Conservation (phyloP, 2,329 filamentous ascomycete species). For the Phialophora tarda region DNA sequence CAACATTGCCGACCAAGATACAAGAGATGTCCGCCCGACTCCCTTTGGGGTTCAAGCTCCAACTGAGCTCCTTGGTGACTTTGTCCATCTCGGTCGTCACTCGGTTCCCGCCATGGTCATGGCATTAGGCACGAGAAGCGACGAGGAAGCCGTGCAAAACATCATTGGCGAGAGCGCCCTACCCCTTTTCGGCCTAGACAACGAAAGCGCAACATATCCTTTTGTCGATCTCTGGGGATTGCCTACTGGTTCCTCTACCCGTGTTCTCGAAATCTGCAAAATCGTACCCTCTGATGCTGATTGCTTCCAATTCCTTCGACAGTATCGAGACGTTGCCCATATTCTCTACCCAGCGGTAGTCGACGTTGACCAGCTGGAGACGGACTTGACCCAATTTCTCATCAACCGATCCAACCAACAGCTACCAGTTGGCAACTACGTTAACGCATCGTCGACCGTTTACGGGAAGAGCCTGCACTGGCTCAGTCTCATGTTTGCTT, state of each 20-base stretch:
- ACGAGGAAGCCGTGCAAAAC: conserved; percentile 54
- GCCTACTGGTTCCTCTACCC: conserved; percentile 59
- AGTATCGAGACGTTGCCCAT: conserved; percentile 62
- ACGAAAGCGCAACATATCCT: conserved; percentile 67
- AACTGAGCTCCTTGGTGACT: conserved; percentile 51
- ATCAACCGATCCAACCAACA: conserved; percentile 51
- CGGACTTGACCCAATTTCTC: conserved; percentile 59
- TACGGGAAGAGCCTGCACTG: conserved; percentile 64
- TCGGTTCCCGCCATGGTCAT: conserved; percentile 66
- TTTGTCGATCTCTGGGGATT: conserved; percentile 69
- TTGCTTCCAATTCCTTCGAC: conserved; percentile 54
- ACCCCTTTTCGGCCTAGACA: conserved; percentile 66
- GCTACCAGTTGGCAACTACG: conserved; percentile 45
- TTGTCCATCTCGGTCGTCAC: conserved; percentile 65
- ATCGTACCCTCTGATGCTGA: conserved; percentile 63
- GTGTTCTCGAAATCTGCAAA: conserved; percentile 62
- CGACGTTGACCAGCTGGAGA: conserved; percentile 60
- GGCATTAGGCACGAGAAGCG: conserved; percentile 57
- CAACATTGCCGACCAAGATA: not conserved
- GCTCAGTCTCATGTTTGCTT: conserved; percentile 64
- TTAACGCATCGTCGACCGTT: conserved; percentile 55
- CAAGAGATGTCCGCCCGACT: conserved; percentile 48
- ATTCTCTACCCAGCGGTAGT: conserved; percentile 66
- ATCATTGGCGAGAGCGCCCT: conserved; percentile 65
- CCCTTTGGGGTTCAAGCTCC: conserved; percentile 13